Evolutionary conservation across 108 stramenopile species (phyloP), one percentile per base, ranked within the genome.

Genomic region (Skeletonema tropicum): DNA sequence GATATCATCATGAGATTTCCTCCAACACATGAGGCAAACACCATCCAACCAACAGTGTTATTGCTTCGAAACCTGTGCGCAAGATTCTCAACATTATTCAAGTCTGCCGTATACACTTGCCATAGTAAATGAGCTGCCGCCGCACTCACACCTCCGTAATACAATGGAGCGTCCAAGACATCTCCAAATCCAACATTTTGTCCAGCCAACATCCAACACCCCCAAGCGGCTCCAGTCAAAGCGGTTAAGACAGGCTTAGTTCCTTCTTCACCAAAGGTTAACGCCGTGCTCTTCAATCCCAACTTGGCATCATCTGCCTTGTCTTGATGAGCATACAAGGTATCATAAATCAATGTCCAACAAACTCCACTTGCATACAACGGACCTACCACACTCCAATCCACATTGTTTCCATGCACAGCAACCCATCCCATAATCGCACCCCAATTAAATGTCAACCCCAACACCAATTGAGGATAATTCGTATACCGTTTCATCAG

Each of bases 271-370:
- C 97, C 97, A 86, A 98, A 94, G 6, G 89, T 85, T 66, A 98
- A 77, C 1, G 97, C 97, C 17, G 97, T 96, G 45, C 93, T 94
- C 66, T 91, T 80, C 25, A 99, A 83, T 39, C 97, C 97, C 15
- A 99, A 73, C 58, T 84, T 85, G 48, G 76, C 75, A 82, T 98
- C 98, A 71, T 98, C 98, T 11, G 41, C 68, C 86, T 96, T 97
- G 80, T 98, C 99, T 86, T 99, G 99, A 82, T 99, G 95, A 11
- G 97, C 99, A 85, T 99, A 99, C 35, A 99, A 70, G 9, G 98
- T 99, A 85, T 99, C 99, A 75, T 99, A 99, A 11, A 98, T 89
- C 61, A 99, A 26, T 4, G 99, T 99, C 98, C 98, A 99, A n/a
- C 86, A 74, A 0, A 97, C 86, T 6, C 96, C 94, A 35, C 88